A percentile compares a stretch with the other conserved stretches of the same genome.
These are phyloP conservation scores for Biscogniauxia sp. DNA, from an alignment of 2,329 filamentous ascomycete species.

Conservation along the genomic window DNA sequence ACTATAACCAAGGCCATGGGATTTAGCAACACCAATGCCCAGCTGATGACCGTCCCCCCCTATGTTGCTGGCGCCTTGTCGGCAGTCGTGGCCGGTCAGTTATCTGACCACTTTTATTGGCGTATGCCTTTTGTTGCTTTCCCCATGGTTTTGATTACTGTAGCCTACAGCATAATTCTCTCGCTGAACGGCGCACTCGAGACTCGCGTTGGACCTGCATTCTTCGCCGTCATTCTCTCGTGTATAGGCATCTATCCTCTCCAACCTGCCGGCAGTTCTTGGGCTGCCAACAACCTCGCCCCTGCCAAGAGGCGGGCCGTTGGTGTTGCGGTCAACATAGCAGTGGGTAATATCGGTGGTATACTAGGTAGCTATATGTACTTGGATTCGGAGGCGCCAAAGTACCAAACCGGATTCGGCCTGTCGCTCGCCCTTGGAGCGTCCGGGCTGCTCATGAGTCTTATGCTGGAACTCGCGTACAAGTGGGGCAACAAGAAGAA, in stretches of 20 bases:
- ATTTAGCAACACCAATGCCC: conserved; percentile 25
- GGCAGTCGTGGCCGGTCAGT: conserved; percentile 31
- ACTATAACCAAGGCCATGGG: conserved; percentile 36
- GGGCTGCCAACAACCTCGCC: conserved; percentile 40
- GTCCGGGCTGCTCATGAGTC: conserved; percentile 12
- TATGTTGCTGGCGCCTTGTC: conserved; percentile 36
- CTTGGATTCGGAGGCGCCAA: conserved; percentile 28
- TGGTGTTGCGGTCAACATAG: conserved; percentile 40
- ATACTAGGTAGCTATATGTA: conserved; percentile 37
- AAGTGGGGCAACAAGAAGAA: conserved; percentile 8
- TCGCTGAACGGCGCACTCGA: conserved; percentile 35
- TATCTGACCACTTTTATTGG: conserved; percentile 38
- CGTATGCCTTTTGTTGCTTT: conserved; percentile 39
- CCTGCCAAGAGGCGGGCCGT: conserved; percentile 40
- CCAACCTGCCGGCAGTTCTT: conserved; percentile 39
- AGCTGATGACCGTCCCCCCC: conserved; percentile 34
- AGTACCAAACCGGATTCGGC: conserved; percentile 35
- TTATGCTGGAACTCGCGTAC: conserved; percentile 11
- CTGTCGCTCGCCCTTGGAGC: conserved; percentile 29
- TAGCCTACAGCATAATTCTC: conserved; percentile 37
- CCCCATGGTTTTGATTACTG: conserved; percentile 34
- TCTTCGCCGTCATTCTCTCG: conserved; percentile 44
- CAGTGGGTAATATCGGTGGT: conserved; percentile 38
- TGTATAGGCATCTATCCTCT: conserved; percentile 41
- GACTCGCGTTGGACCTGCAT: conserved; percentile 35